These are phyloP conservation scores for Microcera coccophila DNA, from an alignment of 2,329 filamentous ascomycete species.

Conservation along the genomic window DNA sequence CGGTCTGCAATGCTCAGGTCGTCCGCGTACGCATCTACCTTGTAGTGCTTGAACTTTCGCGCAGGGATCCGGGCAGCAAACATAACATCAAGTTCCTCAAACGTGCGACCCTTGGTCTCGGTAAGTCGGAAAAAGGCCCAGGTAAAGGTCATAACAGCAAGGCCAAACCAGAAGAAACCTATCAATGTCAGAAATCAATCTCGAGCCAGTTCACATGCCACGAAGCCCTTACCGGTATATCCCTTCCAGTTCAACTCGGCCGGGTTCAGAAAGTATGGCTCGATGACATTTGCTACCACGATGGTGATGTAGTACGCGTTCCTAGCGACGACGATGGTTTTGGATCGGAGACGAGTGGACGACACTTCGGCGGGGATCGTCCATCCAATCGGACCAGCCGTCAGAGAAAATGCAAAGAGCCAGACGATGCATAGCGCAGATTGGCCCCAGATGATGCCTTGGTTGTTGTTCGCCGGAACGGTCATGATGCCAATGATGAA, in stretches of 20 bases:
- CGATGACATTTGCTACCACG: constrained; percentile 27
- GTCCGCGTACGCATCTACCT: neutral
- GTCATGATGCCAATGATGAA: neutral
- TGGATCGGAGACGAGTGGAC: constrained; percentile 37
- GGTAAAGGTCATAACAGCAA: constrained; percentile 17
- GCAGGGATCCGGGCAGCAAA: constrained; percentile 12
- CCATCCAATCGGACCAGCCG: constrained; percentile 40
- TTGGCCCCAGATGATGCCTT: neutral
- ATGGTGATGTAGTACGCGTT: constrained; percentile 20
- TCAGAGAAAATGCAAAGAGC: neutral
- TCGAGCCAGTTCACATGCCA: neutral
- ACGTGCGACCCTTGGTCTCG: constrained; percentile 29
- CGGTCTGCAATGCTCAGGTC: neutral
- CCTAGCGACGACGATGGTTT: constrained; percentile 39
- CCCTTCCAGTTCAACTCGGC: constrained; percentile 29
- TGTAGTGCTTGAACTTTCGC: neutral
- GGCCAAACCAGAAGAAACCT: constrained; percentile 27
- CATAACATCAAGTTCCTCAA: constrained; percentile 30
- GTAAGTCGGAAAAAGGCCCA: constrained; percentile 32
- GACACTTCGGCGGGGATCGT: constrained; percentile 38
- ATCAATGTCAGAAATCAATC: neutral
- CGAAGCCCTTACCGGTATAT: constrained; percentile 15
- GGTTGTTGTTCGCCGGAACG: neutral
- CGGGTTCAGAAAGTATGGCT: constrained; percentile 29
- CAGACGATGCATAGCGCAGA: neutral